Evolutionary conservation across 1,284 basidiomycete species (phyloP).

Genomic region (Puccinia triticina): DNA sequence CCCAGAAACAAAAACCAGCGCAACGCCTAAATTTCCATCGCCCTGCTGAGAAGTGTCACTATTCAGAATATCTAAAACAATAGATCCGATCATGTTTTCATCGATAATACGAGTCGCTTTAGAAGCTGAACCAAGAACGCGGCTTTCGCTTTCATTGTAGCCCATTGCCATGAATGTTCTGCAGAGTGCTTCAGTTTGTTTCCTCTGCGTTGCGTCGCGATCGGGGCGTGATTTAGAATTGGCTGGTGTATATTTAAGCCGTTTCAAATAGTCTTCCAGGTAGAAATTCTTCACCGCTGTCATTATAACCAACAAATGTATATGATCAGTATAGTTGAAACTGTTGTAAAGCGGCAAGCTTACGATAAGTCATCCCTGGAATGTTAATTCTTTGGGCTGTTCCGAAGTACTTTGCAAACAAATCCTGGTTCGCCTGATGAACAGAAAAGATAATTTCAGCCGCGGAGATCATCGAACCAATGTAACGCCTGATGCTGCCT

Average conservation of each 20-base stretch:
- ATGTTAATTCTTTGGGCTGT: slow-evolving; percentile 80
- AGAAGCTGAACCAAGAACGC: slow-evolving; percentile 28
- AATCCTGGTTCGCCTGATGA: slow-evolving; percentile 69
- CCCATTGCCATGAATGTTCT: slow-evolving; percentile 25
- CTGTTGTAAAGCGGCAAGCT: background rate
- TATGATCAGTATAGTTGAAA: slow-evolving; percentile 1
- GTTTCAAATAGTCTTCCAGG: slow-evolving; percentile 54
- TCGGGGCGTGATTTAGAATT: slow-evolving; percentile 13
- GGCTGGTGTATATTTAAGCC: slow-evolving; percentile 23
- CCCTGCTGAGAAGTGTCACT: slow-evolving; percentile 67
- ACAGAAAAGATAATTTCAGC: background rate
- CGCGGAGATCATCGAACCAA: background rate
- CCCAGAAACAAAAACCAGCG: slow-evolving; percentile 79
- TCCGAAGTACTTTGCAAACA: slow-evolving; percentile 77
- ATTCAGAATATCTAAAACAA: slow-evolving; percentile 64
- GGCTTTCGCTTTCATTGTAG: slow-evolving; percentile 38
- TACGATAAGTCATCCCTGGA: slow-evolving; percentile 66
- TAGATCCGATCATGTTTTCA: slow-evolving; percentile 52
- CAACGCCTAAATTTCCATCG: slow-evolving; percentile 65
- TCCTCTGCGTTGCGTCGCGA: slow-evolving; percentile 65
- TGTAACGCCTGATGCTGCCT: background rate
- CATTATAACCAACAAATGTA: slow-evolving; percentile 4
- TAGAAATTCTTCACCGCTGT: slow-evolving; percentile 58
- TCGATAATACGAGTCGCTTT: slow-evolving; percentile 19
- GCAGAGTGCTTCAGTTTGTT: slow-evolving; percentile 20